Percentiles rank a stretch among this genome's conserved stretches.
phyloP scores from a whole-genome alignment of 768 basidiomycete genomes.

The Tylopilus vinaceipallidus region DNA sequence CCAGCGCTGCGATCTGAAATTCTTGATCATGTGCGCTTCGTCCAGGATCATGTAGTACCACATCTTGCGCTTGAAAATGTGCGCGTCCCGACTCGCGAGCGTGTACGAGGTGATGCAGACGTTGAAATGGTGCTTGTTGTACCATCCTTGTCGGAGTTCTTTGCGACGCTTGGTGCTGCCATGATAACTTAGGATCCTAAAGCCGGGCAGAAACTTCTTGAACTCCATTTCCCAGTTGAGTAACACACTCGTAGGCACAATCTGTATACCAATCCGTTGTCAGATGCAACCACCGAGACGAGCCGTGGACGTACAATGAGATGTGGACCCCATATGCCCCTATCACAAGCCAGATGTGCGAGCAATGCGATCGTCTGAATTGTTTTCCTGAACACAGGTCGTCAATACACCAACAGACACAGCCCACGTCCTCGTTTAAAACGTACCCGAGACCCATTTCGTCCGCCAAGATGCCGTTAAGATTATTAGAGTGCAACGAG shows the following conservation, averaged over 20 bases:
- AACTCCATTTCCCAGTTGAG: constrained; percentile 98
- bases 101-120: constrained; percentile 95
- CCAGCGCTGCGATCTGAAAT: constrained; percentile 93
- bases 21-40: constrained; percentile 98
- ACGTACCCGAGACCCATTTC: constrained; percentile 94
- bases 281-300: not conserved
- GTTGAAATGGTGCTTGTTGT: constrained; percentile 85
- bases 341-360: constrained; percentile 88
- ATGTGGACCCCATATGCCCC: constrained; percentile 92
- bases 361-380: constrained; percentile 95
- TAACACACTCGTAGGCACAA: constrained; percentile 90
- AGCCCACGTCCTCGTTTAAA: not conserved
- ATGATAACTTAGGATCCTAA: constrained; percentile 85
- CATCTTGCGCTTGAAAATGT: constrained; percentile 86
- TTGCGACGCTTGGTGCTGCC: constrained; percentile 87
- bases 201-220: constrained; percentile 91
- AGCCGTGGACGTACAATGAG: constrained; percentile 55
- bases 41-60: constrained; percentile 98
- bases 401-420: not conserved
- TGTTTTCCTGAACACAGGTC: constrained; percentile 64
- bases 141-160: constrained; percentile 88
- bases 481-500: constrained; percentile 73
- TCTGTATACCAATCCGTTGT: constrained; percentile 35
- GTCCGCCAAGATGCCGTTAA: constrained; percentile 86
- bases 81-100: constrained; percentile 85